phyloP scores from a whole-genome alignment of 768 basidiomycete genomes.

The Russula earlei region DNA sequence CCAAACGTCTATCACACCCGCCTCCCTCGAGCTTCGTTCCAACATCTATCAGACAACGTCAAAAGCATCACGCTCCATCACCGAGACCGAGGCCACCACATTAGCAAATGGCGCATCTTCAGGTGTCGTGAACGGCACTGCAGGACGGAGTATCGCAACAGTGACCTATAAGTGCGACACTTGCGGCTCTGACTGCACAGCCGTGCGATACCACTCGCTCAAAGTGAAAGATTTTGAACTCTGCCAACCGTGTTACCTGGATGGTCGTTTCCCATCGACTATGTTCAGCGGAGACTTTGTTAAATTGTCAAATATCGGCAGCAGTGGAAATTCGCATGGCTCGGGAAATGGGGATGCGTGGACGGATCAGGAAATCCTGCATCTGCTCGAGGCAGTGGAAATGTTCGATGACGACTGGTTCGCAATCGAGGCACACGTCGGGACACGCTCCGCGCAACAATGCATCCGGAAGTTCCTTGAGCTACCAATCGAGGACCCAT shows the following conservation, averaged over 20 bases:
- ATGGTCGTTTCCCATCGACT: constrained; percentile 90
- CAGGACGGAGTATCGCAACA: constrained; percentile 27
- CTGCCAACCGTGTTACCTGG: constrained; percentile 88
- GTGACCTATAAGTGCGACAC: constrained; percentile 78
- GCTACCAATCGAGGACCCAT: constrained; percentile 93
- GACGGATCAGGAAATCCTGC: constrained; percentile 83
- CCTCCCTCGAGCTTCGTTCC: constrained; percentile 81
- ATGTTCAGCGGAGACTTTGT: constrained; percentile 99
- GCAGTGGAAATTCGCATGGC: constrained; percentile 28
- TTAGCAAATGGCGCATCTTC: constrained; percentile 46
- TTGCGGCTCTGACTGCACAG: constrained; percentile 88
- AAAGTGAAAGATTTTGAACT: constrained; percentile 89
- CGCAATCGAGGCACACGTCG: constrained; percentile 86
- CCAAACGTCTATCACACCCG: constrained; percentile 37
- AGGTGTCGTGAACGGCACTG: constrained; percentile 35
- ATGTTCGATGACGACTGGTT: constrained; percentile 99
- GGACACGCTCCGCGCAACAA: constrained; percentile 83
- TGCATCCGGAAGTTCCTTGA: constrained; percentile 94
- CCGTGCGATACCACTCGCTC: constrained; percentile 82
- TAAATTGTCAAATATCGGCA: constrained; percentile 47
- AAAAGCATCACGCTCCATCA: constrained; percentile 68
- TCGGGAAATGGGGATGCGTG: constrained; percentile 49
- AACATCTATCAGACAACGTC: constrained; percentile 84
- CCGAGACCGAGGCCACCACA: constrained; percentile 53
- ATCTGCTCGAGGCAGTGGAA: constrained; percentile 91